Percentiles rank a stretch among this genome's conserved stretches.
These are phyloP conservation scores for Setaria italica DNA, from an alignment of 202 grass and related monocot genomes.

Conservation along the genomic window DNA sequence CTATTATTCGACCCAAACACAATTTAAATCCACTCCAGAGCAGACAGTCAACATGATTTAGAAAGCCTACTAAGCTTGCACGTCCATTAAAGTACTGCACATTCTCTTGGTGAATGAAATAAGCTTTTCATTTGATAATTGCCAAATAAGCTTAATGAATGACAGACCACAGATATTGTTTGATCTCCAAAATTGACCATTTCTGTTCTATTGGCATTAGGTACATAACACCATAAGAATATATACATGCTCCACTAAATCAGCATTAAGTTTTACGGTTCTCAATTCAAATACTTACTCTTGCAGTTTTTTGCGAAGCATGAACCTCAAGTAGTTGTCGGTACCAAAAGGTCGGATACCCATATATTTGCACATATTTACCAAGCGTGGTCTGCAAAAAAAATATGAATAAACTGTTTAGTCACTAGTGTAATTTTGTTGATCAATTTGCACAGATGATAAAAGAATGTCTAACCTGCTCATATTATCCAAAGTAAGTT, in stretches of 20 bases:
- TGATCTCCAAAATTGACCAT: slow-evolving; percentile 3
- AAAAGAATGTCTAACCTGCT: slow-evolving; percentile 68
- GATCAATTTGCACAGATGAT: slow-evolving; percentile 35
- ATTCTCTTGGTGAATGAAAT: neutral
- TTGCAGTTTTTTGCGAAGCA: slow-evolving; percentile 93
- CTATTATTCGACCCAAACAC: neutral
- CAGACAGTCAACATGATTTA: slow-evolving; percentile 26
- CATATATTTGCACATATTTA: slow-evolving; percentile 99
- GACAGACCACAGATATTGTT: neutral
- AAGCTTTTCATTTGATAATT: slow-evolving; percentile 20
- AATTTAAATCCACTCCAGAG: neutral
- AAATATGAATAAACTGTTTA: slow-evolving; percentile 34
- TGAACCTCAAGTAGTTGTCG: slow-evolving; percentile 95
- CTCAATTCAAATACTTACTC: slow-evolving; percentile 69
- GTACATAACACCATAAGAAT: slow-evolving; percentile 29
- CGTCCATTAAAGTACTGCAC: slow-evolving; percentile 15
- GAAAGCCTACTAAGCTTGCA: slow-evolving; percentile 23
- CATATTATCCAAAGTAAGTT: slow-evolving; percentile 96
- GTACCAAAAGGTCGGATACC: slow-evolving; percentile 95
- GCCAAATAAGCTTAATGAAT: slow-evolving; percentile 13
- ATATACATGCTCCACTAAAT: slow-evolving; percentile 20
- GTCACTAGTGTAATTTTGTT: slow-evolving; percentile 35
- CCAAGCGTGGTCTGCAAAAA: slow-evolving; percentile 79
- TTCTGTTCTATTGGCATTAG: neutral
- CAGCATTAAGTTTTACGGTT: neutral